Percentiles rank a stretch among this genome's conserved stretches.
Evolutionary conservation across 768 basidiomycete genomes (phyloP).

Genomic region (Tremella fuciformis): DNA sequence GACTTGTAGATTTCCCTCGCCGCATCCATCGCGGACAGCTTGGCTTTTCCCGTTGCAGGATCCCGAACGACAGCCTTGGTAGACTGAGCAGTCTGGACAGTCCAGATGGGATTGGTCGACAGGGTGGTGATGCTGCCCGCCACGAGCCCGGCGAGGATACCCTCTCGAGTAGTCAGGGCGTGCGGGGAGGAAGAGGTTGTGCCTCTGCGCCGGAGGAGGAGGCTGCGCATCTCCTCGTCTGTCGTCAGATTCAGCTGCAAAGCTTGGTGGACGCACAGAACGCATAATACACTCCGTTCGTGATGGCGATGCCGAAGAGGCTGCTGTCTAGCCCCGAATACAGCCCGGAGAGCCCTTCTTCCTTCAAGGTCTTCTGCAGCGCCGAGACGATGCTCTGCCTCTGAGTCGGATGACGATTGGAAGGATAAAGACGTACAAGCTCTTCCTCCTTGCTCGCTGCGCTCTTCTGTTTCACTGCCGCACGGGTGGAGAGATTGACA

Average conservation of each 20-base stretch:
- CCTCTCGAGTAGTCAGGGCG: conserved; percentile 77
- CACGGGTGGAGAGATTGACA: conserved; percentile 85
- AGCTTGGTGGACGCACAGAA: conserved; percentile 40
- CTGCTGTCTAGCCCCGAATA: conserved; percentile 84
- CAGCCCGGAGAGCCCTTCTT: conserved; percentile 77
- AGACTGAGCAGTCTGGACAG: conserved; percentile 86
- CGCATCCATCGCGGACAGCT: conserved; percentile 66
- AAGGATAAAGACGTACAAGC: conserved; percentile 59
- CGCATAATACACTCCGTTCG: conserved; percentile 84
- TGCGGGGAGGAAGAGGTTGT: conserved; percentile 21
- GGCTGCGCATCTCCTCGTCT: conserved; percentile 52
- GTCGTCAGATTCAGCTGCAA: background rate
- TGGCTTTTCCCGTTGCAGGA: conserved; percentile 35
- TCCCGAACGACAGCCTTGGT: conserved; percentile 37
- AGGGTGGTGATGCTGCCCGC: conserved; percentile 84
- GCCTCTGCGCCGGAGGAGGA: conserved; percentile 40
- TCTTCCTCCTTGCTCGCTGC: conserved; percentile 67
- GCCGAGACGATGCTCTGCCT: conserved; percentile 64
- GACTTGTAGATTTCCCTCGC: conserved; percentile 67
- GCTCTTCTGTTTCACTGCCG: conserved; percentile 63
- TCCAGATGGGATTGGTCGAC: conserved; percentile 94
- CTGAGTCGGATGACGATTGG: background rate
- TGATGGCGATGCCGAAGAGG: conserved; percentile 84
- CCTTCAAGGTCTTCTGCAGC: conserved; percentile 70
- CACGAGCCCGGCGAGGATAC: conserved; percentile 80